Evolutionary conservation across 1,284 basidiomycete genomes (phyloP), one percentile per base, ranked within the genome.

Genomic region (Ustilago curta): DNA sequence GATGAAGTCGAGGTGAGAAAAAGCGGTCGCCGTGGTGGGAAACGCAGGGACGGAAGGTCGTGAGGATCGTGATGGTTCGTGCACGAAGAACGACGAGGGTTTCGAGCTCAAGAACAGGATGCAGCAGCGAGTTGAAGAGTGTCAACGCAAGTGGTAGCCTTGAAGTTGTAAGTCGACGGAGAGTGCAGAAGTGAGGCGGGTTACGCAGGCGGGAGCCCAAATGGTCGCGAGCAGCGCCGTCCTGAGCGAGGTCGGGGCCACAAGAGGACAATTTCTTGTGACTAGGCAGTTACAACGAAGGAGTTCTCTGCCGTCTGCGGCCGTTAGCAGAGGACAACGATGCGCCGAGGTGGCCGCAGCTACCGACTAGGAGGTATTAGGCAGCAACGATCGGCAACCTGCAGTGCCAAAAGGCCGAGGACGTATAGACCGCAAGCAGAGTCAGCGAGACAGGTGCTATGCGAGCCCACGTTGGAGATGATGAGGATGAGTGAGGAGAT

Each of bases 21-120:
- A 18, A 31, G 39, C 27, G 32, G 21, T 39, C 29, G 18, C 18
- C 35, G 19, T 29, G 43, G 47, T 43, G 27, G 19, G 29, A 48
- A 37, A 27, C 37, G 37, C 11, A 6, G 48, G 19, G n/a, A 43
- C 18, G 21, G 40, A 19, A 27, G 5, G 53, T 65, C 62, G 68
- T 70, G 44, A 65, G 58, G 55, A 52, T 61, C 68, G 68, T 70
- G 29, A 54, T 11, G 53, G 31, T 52, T 60, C 62, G 68, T 70
- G 54, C 45, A 25, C 21, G 18, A 29, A 43, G 52, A 14, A 11
- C 23, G 35, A 25, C 48, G 18, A 23, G 32, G 12, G 0, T 37
- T 32, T 19, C 19, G 32, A 14, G 35, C 23, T 51, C 49, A 21
- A n/a, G 25, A 25, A 5, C 5, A 29, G 45, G 16, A 47, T 47